These are phyloP conservation scores for Pugionium dolabratum DNA, from an alignment of 345 rosid species.

Conservation along the genomic window DNA sequence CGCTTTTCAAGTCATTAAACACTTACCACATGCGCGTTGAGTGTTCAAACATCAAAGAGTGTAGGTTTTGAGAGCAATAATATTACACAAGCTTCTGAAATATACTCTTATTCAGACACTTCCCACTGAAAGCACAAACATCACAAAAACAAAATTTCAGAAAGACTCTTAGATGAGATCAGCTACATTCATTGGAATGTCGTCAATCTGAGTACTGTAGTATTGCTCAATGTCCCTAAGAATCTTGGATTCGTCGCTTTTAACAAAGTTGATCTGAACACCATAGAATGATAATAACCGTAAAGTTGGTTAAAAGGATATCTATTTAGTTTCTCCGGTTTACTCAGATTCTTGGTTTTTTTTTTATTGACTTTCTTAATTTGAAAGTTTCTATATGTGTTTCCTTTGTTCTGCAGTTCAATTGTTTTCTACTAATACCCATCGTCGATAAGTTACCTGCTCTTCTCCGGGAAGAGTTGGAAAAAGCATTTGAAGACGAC, in stretches of 20 bases:
- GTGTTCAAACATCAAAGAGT: too few species aligned
- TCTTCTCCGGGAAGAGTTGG: constrained; percentile 86
- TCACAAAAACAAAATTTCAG: not conserved
- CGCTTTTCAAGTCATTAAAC: constrained; percentile 17
- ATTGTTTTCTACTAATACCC: constrained; percentile 94
- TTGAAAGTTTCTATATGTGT: not conserved
- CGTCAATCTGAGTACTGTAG: constrained; percentile 93
- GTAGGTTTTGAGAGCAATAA: too few species aligned
- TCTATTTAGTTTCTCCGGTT: not conserved
- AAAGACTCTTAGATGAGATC: constrained; percentile 57
- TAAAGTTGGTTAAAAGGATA: not conserved
- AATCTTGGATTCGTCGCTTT: constrained; percentile 83
- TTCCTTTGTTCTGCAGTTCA: constrained; percentile 59
- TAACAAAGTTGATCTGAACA: constrained; percentile 87
- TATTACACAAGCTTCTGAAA: too few species aligned
- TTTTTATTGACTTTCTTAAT: not conserved
- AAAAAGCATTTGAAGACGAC: constrained; percentile 81
- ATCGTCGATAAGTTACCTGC: constrained; percentile 93
- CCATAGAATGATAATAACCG: constrained; percentile 48
- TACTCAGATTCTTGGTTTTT: not conserved
- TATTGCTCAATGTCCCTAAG: constrained; percentile 87
- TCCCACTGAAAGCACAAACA: constrained; percentile 20
- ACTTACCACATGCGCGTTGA: too few species aligned
- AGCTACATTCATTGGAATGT: constrained; percentile 93
- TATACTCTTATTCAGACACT: not conserved